phyloP scores from a whole-genome alignment of 2,329 filamentous ascomycete species.

The Penicillium sp. region DNA sequence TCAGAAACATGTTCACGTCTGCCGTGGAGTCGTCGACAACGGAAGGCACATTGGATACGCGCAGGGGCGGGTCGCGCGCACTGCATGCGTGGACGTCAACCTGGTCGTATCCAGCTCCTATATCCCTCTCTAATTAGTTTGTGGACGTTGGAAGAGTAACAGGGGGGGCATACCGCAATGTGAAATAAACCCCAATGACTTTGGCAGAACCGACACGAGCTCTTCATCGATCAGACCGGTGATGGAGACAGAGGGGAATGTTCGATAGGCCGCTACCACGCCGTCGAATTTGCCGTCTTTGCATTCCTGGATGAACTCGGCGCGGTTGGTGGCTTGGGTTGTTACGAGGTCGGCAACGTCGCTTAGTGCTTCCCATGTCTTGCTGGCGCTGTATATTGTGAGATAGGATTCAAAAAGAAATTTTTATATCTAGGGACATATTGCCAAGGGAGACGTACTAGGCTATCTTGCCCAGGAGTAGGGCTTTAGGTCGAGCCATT shows the following conservation, averaged over 20 bases:
- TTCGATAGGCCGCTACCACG: conserved; percentile 64
- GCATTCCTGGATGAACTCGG: conserved; percentile 67
- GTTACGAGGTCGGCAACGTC: conserved; percentile 62
- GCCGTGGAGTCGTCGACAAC: conserved; percentile 80
- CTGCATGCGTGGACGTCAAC: conserved; percentile 71
- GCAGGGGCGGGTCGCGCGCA: conserved; percentile 53
- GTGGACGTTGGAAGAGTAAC: neutral
- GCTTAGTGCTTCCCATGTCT: conserved; percentile 60
- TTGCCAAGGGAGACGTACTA: conserved; percentile 61
- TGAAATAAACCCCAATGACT: conserved; percentile 34
- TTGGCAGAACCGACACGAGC: conserved; percentile 53
- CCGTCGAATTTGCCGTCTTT: conserved; percentile 62
- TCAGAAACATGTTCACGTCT: conserved; percentile 74
- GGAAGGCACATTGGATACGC: conserved; percentile 76
- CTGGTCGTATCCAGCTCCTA: conserved; percentile 81
- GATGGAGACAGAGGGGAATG: conserved; percentile 59
- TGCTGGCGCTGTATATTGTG: conserved; percentile 47
- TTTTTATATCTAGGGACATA: neutral
- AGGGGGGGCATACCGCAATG: conserved; percentile 32
- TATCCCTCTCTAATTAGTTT: neutral
- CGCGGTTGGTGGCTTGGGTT: conserved; percentile 58
- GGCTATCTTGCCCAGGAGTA: conserved; percentile 60
- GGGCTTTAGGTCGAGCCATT: conserved; percentile 52
- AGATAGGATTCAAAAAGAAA: neutral
- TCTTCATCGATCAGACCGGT: conserved; percentile 70